phyloP scores from a whole-genome alignment of 108 stramenopile genomes.

The Ochromonas danica region DNA sequence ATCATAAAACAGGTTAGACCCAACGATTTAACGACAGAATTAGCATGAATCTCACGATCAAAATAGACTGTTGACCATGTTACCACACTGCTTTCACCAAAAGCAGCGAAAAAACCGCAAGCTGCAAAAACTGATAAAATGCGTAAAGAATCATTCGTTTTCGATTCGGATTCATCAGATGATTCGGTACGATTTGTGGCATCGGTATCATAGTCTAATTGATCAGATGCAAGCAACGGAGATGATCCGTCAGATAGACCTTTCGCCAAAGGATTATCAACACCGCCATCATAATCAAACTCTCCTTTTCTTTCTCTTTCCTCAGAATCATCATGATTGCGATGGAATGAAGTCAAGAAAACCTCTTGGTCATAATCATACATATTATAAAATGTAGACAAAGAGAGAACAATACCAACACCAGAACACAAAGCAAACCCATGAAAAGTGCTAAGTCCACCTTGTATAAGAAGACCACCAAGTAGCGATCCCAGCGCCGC shows the following conservation, averaged over 20 bases:
- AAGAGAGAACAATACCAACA: background rate
- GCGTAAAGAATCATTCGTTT: background rate
- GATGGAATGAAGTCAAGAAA: background rate
- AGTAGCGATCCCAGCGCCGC: constrained; percentile 21
- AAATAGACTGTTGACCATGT: constrained; percentile 11
- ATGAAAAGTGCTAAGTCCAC: background rate
- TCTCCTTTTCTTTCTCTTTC: too few relatives aligned
- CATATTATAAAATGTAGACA: background rate
- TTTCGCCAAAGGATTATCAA: too few relatives aligned
- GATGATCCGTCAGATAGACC: background rate
- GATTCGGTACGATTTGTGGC: background rate
- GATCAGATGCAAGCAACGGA: too few relatives aligned
- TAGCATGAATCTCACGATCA: background rate
- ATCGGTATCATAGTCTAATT: background rate
- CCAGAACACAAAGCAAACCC: background rate
- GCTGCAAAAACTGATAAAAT: constrained; percentile 10
- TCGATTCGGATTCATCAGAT: background rate
- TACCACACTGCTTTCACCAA: constrained; percentile 9
- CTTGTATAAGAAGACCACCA: background rate
- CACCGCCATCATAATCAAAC: too few relatives aligned
- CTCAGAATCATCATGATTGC: background rate
- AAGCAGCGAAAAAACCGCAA: background rate
- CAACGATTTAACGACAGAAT: background rate
- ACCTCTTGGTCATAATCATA: background rate
- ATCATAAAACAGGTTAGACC: constrained; percentile 6